These are phyloP conservation scores for Shiraia sp. DNA, from an alignment of 2,329 filamentous ascomycete species.

Conservation along the genomic window DNA sequence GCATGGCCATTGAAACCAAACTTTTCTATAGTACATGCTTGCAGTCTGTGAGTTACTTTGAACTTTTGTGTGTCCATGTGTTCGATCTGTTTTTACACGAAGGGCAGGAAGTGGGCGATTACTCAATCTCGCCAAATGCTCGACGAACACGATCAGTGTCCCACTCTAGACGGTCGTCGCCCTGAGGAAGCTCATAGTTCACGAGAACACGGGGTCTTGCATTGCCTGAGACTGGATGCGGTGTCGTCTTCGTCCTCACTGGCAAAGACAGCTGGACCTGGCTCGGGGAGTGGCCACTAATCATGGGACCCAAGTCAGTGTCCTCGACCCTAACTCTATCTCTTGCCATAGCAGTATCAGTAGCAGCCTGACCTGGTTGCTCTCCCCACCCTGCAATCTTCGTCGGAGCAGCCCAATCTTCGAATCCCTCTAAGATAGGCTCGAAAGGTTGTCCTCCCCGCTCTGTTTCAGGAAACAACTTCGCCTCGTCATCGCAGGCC, in stretches of 20 bases:
- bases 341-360: not conserved
- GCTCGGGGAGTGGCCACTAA: too few species aligned
- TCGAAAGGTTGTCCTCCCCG: too few species aligned
- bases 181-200: constrained; percentile 15
- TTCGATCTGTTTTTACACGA: not conserved
- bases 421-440: too few species aligned
- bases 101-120: not conserved
- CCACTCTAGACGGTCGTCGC: constrained; percentile 24
- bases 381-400: not conserved
- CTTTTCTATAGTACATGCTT: not conserved
- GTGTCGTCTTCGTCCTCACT: too few species aligned
- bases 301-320: too few species aligned
- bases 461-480: too few species aligned
- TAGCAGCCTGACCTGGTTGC: not conserved
- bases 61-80: not conserved
- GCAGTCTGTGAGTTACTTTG: too few species aligned
- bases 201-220: constrained; percentile 3
- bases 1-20: too few species aligned
- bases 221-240: not conserved
- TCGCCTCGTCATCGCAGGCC: too few species aligned
- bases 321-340: too few species aligned
- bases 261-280: too few species aligned
- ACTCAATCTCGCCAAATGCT: constrained; percentile 26
- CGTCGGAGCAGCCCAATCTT: not conserved
- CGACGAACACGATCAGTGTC: constrained; percentile 28